Base-by-base conservation (phyloP, 1,139 yeast genomes). In the Candida sp. region DNA sequence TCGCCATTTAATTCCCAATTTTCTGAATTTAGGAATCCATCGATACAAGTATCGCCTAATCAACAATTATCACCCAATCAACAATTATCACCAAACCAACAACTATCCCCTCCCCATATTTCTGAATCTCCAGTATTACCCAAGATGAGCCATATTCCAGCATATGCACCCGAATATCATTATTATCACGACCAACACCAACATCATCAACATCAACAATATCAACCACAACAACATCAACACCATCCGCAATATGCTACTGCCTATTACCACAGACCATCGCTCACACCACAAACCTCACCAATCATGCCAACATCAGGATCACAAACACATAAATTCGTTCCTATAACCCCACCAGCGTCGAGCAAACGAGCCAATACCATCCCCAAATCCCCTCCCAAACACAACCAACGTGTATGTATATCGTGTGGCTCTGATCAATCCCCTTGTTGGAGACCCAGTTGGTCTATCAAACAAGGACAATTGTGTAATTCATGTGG, bases 381-480 rank as follows among this genome's bases (percentile, higher is more conserved):
- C 15, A 48, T 60, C 43, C 45, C 61, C 41, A 66, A 60, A 49
- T 64, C 75, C n/a, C 75, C 77, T 4, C 66, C 73, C 22, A 61
- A 58, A 45, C 68, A 62, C 42, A 64, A 66, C 36, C 59, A 65
- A 35, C 73, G 91, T 54, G 77, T 79, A 45, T 93, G 99, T 62
- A 84, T 93, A 29, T 88, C 97, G 4, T 93, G 99, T 66, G 90
- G 91, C 9, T 82, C 95, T 1, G 87, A 84, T 50, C 95, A 87
- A 54, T 87, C 96, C 9, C 99, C 99, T 8, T 93, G 99, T 64
- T 93, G 99, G 99, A 80, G 99, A 60, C 99, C 99, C 2, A 85
- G 96, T 5, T 93, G 99, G 99, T 83, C 95, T 3, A 70, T 75
- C 39, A 77, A 82, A 55, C 89, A 86, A 48, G 98, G 97, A 12